These are phyloP conservation scores for Domatiomyces globalis DNA, from an alignment of 2,329 filamentous ascomycete species.

Conservation along the genomic window DNA sequence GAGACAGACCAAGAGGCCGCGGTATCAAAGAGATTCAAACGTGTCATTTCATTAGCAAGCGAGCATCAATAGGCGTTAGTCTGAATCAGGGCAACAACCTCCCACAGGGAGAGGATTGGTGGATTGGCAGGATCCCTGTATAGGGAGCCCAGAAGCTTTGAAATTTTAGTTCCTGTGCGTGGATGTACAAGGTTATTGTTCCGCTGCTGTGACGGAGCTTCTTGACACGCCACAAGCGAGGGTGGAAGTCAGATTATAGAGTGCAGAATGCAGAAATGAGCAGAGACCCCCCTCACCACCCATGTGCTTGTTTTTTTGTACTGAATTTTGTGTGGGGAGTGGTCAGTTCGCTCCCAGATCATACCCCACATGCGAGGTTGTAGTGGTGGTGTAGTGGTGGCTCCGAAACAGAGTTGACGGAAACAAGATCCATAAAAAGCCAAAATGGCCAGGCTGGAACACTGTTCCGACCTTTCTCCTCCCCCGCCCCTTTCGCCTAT, in stretches of 20 bases:
- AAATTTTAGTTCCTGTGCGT: not conserved
- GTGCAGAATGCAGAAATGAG: not conserved
- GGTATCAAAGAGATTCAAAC: not conserved
- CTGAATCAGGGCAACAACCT: not conserved
- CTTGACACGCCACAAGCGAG: not conserved
- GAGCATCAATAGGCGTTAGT: not conserved
- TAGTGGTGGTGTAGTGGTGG: not conserved
- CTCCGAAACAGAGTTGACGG: not conserved
- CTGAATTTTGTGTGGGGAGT: not conserved
- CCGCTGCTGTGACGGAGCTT: not conserved
- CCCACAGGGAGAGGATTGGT: not conserved
- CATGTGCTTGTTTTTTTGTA: not conserved
- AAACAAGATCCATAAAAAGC: not conserved
- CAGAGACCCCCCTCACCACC: not conserved
- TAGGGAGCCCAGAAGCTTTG: not conserved
- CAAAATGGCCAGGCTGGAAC: not conserved
- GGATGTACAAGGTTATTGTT: not conserved
- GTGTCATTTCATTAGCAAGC: constrained; percentile 2
- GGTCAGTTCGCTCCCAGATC: not conserved
- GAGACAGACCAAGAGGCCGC: not conserved
- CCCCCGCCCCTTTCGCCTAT: no score
- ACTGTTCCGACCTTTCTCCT: not conserved
- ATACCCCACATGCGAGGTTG: not conserved
- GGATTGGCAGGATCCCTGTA: not conserved
- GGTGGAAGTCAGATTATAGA: not conserved